Conservation (phyloP, 768 basidiomycete species). For the Leccinum ochraceum region DNA sequence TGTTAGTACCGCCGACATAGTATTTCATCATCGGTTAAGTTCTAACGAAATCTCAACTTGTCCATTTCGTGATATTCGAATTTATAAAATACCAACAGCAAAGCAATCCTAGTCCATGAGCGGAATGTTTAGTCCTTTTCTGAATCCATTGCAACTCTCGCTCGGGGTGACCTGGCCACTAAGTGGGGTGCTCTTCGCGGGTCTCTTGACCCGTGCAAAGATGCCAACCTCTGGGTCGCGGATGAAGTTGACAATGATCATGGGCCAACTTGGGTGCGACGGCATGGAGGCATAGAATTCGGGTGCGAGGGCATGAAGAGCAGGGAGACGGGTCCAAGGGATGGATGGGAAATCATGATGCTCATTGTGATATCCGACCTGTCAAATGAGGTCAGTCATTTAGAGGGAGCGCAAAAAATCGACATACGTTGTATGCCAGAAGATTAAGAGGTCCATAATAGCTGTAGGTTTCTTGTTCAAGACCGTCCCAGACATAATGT, state of each 20-base stretch:
- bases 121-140: slow-evolving; percentile 19
- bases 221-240: slow-evolving; percentile 87
- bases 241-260: slow-evolving; percentile 94
- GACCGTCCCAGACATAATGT: slow-evolving; percentile 92
- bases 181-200: slow-evolving; percentile 39
- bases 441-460: slow-evolving; percentile 93
- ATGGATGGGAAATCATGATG: slow-evolving; percentile 99
- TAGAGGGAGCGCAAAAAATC: background rate
- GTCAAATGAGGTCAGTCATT: slow-evolving; percentile 4
- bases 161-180: slow-evolving; percentile 22
- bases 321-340: slow-evolving; percentile 91
- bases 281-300: slow-evolving; percentile 92
- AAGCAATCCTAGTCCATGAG: slow-evolving; percentile 8
- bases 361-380: slow-evolving; percentile 99
- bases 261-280: slow-evolving; percentile 89
- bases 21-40: background rate
- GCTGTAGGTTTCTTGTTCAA: slow-evolving; percentile 94
- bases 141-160: slow-evolving; percentile 6
- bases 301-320: slow-evolving; percentile 77
- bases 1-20: slow-evolving; percentile 6
- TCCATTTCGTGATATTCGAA: slow-evolving; percentile 10
- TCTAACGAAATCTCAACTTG: background rate
- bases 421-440: slow-evolving; percentile 87
- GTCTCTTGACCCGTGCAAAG: slow-evolving; percentile 82
- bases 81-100: slow-evolving; percentile 20